Base-by-base conservation (phyloP, 805 yeast genomes). In the Myxozyma udenii region DNA sequence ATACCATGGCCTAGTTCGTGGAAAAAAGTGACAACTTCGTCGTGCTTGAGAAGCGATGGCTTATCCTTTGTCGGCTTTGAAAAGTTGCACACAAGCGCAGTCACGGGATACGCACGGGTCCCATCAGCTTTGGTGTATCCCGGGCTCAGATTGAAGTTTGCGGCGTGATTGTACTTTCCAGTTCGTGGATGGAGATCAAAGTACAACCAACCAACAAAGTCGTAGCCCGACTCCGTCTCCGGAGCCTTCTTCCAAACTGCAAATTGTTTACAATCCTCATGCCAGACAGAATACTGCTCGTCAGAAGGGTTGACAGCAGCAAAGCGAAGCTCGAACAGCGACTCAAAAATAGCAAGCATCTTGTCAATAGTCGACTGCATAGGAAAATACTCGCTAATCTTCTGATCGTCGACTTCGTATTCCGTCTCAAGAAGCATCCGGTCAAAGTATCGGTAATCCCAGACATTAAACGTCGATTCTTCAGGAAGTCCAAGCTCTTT, bases 1-100 rank as follows among this genome's bases (percentile, higher is more conserved):
- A 87, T 84, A 50, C 95, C 95, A 64, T 87, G 95, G 23, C 95
- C 95, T 58, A 87, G 75, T 68, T 87, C 95, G 64, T 87, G 95
- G 82, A 87, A 87, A 61, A 87, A 84, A 0, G 95, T 87, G 21
- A 81, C 82, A 6, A 87, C 87, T 66, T 87, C 95, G 58, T 74
- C 74, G 66, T 87, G 95, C 62, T 83, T 83, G 62, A 87, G 75
- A 60, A 87, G 73, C 1, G 90, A 80, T 16, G 91, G 95, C 65
- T 82, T 85, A 19, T 74, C 78, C 16, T 72, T 69, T 3, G 84
- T 77, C 41, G 91, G 88, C 65, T 83, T 83, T 23, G 95, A 83
- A 68, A 87, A 87, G 68, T 86, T 87, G 71, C 95, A 87, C 30
- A 87, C 93, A 55, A 87, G 73, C 1, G 89, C 85, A 3, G 93